Base-by-base conservation (phyloP, 495 filamentous ascomycete species). In the Articulospora tetracladia region DNA sequence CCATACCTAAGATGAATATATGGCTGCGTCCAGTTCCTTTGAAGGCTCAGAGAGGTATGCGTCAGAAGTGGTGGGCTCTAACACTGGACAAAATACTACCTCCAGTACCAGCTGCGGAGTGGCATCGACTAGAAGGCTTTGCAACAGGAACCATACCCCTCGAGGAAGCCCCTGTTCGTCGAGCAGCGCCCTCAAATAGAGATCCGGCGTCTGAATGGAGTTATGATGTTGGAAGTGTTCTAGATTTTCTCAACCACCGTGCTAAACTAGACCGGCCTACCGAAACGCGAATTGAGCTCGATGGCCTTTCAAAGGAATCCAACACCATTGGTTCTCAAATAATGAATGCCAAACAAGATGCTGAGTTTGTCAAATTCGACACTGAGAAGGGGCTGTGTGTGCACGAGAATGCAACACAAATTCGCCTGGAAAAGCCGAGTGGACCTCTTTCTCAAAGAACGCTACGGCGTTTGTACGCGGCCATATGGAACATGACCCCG, bases 21-120 rank as follows among this genome's bases (percentile, higher is more conserved):
- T 96, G 90, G 85, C 81, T 80, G 1, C 74, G 76, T 3, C 81
- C 83, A 0, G 67, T 90, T 46, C 66, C 84, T 0, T 55, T 70
- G 15, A 78, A 70, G 53, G 79, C 88, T 1, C 69, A 69, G 34
- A 70, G 74, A 44, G 89, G 88, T 54, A 84, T 88, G 52, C 72
- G 81, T 11, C 78, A 73, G 55, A 77, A 76, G 56, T 86, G 83
- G 76, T 93, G 89, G 73, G 77, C 73, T 0, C 34, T 62, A 0
- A 70, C 83, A 41, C 74, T 90, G 20, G 68, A 74, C 0, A 78
- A 76, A 47, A 65, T 91, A 3, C 69, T 89, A n/a, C 90, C 92
- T 7, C 94, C 94, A 1, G 63, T 97, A 0, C 85, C 88, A 0
- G 61, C 74, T 23, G 61, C 74, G 17, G 90, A 94, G 59, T 89